These are phyloP conservation scores for Aspergillus cavernicola DNA, from an alignment of 495 filamentous ascomycete genomes.

Conservation along the genomic window DNA sequence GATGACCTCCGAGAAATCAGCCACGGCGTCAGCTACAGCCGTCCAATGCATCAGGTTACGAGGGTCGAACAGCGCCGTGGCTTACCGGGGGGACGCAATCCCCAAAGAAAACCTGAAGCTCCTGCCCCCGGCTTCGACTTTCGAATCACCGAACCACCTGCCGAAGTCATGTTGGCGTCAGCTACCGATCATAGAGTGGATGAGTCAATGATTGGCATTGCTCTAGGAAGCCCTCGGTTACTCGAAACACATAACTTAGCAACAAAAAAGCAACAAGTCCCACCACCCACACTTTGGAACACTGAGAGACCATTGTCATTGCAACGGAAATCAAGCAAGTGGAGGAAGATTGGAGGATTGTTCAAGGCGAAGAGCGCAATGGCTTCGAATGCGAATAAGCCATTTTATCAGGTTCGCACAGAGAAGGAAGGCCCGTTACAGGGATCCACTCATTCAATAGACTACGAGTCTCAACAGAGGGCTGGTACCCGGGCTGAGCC, in stretches of 20 bases:
- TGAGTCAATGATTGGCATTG: slow-evolving; percentile 48
- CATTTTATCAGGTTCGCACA: slow-evolving; percentile 20
- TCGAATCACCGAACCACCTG: slow-evolving; percentile 29
- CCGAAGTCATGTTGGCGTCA: slow-evolving; percentile 21
- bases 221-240: slow-evolving; percentile 51
- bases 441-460: slow-evolving; percentile 19
- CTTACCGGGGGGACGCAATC: slow-evolving; percentile 19
- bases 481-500: slow-evolving; percentile 5
- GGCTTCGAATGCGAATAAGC: slow-evolving; percentile 20
- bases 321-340: slow-evolving; percentile 49
- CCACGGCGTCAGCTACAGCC: slow-evolving; percentile 4
- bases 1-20: slow-evolving; percentile 26
- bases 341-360: slow-evolving; percentile 53
- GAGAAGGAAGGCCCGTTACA: slow-evolving; percentile 13
- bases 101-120: slow-evolving; percentile 16
- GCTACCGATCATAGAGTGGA: slow-evolving; percentile 17
- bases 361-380: slow-evolving; percentile 45
- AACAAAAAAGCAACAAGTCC: slow-evolving; percentile 23
- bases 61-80: slow-evolving; percentile 23
- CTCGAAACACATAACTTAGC: slow-evolving; percentile 19
- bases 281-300: slow-evolving; percentile 7
- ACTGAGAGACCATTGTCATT: slow-evolving; percentile 14
- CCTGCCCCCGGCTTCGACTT: slow-evolving; percentile 35
- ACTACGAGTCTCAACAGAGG: slow-evolving; percentile 13
- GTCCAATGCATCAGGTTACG: slow-evolving; percentile 12